Base-by-base conservation (phyloP, 2,329 filamentous ascomycete species). In the Stachybotrys chlorohalonatus region DNA sequence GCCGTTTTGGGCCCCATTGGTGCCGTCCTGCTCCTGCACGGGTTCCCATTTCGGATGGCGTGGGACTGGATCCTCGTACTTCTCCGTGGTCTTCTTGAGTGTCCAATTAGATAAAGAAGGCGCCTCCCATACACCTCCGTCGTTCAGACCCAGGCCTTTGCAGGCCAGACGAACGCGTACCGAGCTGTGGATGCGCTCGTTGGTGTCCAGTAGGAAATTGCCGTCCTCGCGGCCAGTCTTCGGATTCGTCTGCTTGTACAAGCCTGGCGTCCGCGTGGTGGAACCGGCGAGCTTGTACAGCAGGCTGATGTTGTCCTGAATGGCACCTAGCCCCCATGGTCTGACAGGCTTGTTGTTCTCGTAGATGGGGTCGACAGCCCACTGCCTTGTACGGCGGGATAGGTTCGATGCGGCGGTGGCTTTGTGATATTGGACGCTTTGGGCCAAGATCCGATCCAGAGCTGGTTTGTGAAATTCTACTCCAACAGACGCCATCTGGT, bases 171-270 rank as follows among this genome's bases (percentile, higher is more conserved):
- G 74, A n/a, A 80, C 70, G 1, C 80, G 73, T 1, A 80, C 80
- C 2, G 76, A 79, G 57, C 75, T 75, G 62, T 83, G 80, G 39
- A 82, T 73, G 8, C 75, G 73, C 64, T 83, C 80, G 59, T 81
- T 79, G 9, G 80, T 83, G 56, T 78, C 72, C 52, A 73, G 62
- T 31, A 83, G 71, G 55, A 73, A 79, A 8, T 66, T 65, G 1
- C 62, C 58, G 47, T 67, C 66, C 36, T 65, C 61, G 11, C 62
- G 63, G 8, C 73, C 71, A 1, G 70, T 73, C 49, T 69, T 65
- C 2, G 73, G 68, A 53, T 79, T 69, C 15, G 71, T 66, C 56
- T 73, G 73, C 50, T 68, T 72, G 66, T 80, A 80, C 58, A 75
- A 61, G 3, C 78, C 78, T 1, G 78, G 78, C 3, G 72, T 74